Evolutionary conservation across 192 early-diverging fungal species (phyloP).

Genomic region (Coemansia sp.): DNA sequence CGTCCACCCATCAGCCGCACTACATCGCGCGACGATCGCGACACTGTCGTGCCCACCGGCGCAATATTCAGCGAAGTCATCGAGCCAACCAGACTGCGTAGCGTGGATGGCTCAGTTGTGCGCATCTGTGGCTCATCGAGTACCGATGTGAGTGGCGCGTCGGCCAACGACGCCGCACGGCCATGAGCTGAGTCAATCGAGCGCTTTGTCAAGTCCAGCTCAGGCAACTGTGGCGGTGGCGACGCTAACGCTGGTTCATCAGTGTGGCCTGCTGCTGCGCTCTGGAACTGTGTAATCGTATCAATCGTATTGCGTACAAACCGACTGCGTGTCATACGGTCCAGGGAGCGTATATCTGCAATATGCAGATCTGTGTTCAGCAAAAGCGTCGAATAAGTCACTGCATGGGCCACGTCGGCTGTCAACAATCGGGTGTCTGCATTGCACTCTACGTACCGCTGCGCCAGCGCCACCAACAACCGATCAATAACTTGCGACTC

Average conservation of each 20-base stretch:
- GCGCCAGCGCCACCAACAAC: constrained; percentile 80
- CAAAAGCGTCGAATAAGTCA: constrained; percentile 81
- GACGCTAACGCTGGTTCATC: constrained; percentile 15
- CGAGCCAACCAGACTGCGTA: constrained; percentile 50
- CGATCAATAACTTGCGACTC: constrained; percentile 94
- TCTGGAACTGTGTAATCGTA: constrained; percentile 52
- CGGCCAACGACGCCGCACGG: constrained; percentile 1
- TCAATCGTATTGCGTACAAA: constrained; percentile 75
- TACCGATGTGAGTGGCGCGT: constrained; percentile 1
- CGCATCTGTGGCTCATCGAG: neutral
- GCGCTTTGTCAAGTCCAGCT: constrained; percentile 48
- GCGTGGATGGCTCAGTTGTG: constrained; percentile 12
- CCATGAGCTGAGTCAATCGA: constrained; percentile 33
- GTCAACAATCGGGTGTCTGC: constrained; percentile 50
- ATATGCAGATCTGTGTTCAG: constrained; percentile 94
- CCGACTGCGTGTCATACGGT: constrained; percentile 72
- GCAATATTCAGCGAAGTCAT: constrained; percentile 46
- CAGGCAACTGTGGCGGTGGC: constrained; percentile 49
- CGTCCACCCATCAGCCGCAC: constrained; percentile 52
- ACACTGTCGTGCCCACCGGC: constrained; percentile 24
- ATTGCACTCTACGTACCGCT: constrained; percentile 83
- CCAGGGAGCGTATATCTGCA: constrained; percentile 64
- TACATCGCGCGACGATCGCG: constrained; percentile 50
- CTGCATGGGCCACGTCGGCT: constrained; percentile 80
- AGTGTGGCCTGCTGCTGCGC: neutral